Evolutionary conservation across 352 stramenopile genomes (phyloP), one percentile per base, ranked within the genome.

Genomic region (Phytopythium ostracodes): DNA sequence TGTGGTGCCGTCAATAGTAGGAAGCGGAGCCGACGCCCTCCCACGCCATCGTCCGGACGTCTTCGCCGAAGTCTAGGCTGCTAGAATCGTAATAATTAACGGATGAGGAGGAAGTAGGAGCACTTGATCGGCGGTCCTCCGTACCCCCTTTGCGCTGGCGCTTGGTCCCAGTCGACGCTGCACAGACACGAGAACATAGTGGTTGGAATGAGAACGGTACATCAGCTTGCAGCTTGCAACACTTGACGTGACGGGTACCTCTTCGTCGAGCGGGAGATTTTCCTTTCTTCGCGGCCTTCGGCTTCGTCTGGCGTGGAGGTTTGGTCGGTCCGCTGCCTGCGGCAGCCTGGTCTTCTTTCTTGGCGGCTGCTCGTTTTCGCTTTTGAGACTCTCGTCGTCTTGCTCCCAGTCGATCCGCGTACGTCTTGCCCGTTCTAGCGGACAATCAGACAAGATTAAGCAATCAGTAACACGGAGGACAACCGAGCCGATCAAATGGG

Each of bases 1-100:
- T 4, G 15, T 52, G 46, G 18, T 0, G 22, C 33, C 38, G 25
- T 79, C 76, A 89, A 49, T 64, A 73, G 58, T 91, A 91, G 6
- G 76, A 77, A 1, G 82, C 79, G 20, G 78, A 88, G 33, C 82
- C 82, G 17, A 89, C 54, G 24, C 82, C 82, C 64, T 91, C 82
- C 82, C 82, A 91, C 31, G 79, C 71, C 82, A 91, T 85, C 18
- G 76, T 89, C 50, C 70, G 77, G 17, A 89, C 49, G 33, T 79
- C 76, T 29, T 85, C 76, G 31, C 77, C 79, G 60, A 88, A 59
- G 29, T 87, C 76, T 22, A 56, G 69, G n/a, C 49, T 56, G 8
- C 54, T 59, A 22, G 66, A 77, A 56, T 88, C 70, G 51, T 91
- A 91, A 56, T 91, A 71, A 44, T 87, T 89, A 43, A 88, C 66